Conservation (phyloP, 2,329 filamentous ascomycete genomes). For the Pseudocercospora eumusae region DNA sequence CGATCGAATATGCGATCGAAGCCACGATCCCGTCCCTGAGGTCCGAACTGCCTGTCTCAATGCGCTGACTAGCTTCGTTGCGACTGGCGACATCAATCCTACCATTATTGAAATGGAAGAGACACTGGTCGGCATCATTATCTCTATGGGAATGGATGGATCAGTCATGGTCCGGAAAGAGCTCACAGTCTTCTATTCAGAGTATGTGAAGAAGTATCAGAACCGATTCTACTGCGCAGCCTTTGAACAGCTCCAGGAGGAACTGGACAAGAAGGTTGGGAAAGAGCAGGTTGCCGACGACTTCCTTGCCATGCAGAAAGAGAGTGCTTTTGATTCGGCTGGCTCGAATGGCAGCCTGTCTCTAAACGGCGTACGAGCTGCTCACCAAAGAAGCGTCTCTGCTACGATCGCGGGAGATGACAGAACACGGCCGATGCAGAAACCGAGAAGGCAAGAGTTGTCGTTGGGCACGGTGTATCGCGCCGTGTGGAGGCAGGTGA, state of each 20-base stretch:
- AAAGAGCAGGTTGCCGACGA: slow-evolving; percentile 29
- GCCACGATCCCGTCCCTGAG: slow-evolving; percentile 84
- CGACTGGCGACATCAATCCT: slow-evolving; percentile 59
- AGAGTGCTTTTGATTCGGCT: slow-evolving; percentile 11
- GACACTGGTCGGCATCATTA: slow-evolving; percentile 80
- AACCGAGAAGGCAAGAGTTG: slow-evolving; percentile 48
- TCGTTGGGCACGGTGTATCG: slow-evolving; percentile 90
- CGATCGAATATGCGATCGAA: slow-evolving; percentile 74
- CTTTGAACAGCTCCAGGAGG: slow-evolving; percentile 85
- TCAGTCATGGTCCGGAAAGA: slow-evolving; percentile 94
- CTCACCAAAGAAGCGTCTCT: slow-evolving; percentile 29
- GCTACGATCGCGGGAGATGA: slow-evolving; percentile 15
- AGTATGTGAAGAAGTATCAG: slow-evolving; percentile 86
- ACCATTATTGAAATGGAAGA: slow-evolving; percentile 63
- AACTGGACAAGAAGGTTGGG: slow-evolving; percentile 47
- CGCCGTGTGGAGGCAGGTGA: slow-evolving; percentile 88
- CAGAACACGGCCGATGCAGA: slow-evolving; percentile 8
- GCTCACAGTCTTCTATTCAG: slow-evolving; percentile 87
- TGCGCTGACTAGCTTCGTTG: slow-evolving; percentile 89
- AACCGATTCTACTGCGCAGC: slow-evolving; percentile 89
- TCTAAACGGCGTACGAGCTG: slow-evolving; percentile 22
- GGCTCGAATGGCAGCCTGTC: slow-evolving; percentile 10
- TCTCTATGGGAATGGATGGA: slow-evolving; percentile 91
- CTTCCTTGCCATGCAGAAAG: slow-evolving; percentile 24
- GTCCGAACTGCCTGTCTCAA: slow-evolving; percentile 92